Evolutionary conservation across 177 flowering plant genomes (phyloP).

Genomic region (Vitis hybrid): DNA sequence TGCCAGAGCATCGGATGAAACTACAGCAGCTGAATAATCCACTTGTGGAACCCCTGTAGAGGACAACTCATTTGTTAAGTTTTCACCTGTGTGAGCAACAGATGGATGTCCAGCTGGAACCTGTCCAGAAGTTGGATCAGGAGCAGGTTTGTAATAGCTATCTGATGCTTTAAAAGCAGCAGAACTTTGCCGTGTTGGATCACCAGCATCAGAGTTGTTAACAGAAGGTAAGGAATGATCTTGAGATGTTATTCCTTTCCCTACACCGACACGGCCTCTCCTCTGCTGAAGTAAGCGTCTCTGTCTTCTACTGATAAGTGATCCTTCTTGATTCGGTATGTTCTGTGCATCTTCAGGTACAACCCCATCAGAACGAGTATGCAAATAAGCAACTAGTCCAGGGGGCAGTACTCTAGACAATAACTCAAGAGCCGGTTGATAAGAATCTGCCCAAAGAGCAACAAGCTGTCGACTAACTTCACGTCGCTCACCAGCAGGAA

Average conservation of each 20-base stretch:
- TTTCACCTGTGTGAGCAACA: conserved; percentile 37
- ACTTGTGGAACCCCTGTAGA: conserved; percentile 36
- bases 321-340: conserved; percentile 43
- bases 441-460: conserved; percentile 99
- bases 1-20: conserved; percentile 32
- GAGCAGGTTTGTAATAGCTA: conserved; percentile 28
- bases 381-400: conserved; percentile 97
- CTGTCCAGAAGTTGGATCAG: conserved; percentile 42
- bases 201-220: conserved; percentile 50
- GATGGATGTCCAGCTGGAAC: conserved; percentile 38
- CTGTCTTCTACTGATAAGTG: conserved; percentile 64
- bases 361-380: conserved; percentile 68
- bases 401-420: conserved; percentile 95
- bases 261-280: conserved; percentile 41
- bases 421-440: conserved; percentile 93
- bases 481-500: conserved; percentile 91
- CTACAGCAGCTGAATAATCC: conserved; percentile 30
- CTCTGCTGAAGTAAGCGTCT: conserved; percentile 88
- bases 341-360: conserved; percentile 45
- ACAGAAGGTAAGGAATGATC: conserved; percentile 43
- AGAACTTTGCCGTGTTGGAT: conserved; percentile 34
- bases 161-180: conserved; percentile 39
- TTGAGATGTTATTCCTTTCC: conserved; percentile 46
- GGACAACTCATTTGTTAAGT: conserved; percentile 32
- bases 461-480: conserved; percentile 99